A percentile compares a stretch with the other conserved stretches of the same genome.
Evolutionary conservation across 768 basidiomycete species (phyloP).

Genomic region (Tephrocybe rancida): DNA sequence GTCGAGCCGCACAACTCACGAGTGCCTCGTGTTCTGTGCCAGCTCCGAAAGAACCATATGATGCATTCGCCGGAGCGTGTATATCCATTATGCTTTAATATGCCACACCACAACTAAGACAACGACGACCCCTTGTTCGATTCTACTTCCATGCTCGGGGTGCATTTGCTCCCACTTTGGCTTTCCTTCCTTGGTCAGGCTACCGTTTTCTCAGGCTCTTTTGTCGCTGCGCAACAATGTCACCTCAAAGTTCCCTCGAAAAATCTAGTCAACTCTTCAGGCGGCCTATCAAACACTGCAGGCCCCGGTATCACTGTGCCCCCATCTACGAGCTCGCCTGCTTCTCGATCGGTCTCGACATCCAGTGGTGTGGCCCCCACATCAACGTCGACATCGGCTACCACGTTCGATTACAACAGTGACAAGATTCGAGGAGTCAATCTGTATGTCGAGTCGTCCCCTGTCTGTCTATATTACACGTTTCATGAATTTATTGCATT

Average conservation of each 20-base stretch:
- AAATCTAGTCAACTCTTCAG: neutral
- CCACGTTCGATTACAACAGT: constrained; percentile 45
- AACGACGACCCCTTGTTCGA: no score
- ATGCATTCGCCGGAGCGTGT: no score
- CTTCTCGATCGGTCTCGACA: neutral
- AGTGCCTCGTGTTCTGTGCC: no score
- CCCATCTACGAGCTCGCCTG: constrained; percentile 9
- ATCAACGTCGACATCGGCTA: constrained; percentile 21
- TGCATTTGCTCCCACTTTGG: constrained; percentile 18
- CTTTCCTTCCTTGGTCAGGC: constrained; percentile 23
- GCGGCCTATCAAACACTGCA: constrained; percentile 3
- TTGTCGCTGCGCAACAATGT: constrained; percentile 34
- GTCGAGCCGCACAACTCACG: no score
- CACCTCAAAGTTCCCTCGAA: constrained; percentile 9
- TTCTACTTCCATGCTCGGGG: constrained; percentile 1
- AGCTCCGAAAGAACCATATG: no score
- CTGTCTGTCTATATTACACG: neutral
- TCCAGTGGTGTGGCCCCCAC: constrained; percentile 10
- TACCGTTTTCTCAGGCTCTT: constrained; percentile 11
- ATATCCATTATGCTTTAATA: no score
- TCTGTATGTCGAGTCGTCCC: constrained; percentile 41
- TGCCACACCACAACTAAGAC: no score
- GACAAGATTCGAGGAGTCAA: constrained; percentile 61
- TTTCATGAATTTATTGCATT: constrained; percentile 1
- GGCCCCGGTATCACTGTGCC: constrained; percentile 1